Base-by-base conservation (phyloP, 805 yeast genomes). In the Grigorovia jiainica region DNA sequence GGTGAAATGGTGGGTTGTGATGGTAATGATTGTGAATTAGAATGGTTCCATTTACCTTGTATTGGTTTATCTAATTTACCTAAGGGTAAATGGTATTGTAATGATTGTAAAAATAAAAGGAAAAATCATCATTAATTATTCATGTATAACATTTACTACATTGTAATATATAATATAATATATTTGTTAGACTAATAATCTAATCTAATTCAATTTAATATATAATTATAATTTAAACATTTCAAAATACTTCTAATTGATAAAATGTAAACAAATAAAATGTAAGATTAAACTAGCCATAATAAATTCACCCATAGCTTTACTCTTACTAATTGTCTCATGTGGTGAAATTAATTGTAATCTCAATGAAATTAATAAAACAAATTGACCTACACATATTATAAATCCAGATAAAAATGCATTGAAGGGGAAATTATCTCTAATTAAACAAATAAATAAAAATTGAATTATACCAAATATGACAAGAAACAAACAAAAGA, bases 1-100 rank as follows among this genome's bases (percentile, higher is more conserved):
- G 98, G 98, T 16, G 97, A 92, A 57, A 92, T 92, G 98, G 97
- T 92, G 46, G 98, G 95, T 2, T 92, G 98, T 65, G 98, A 92
- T 57, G 97, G 96, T 10, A 89, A 85, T 29, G 78, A 80, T 44
- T 90, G 97, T 67, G 79, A 79, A 58, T 71, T 87, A 42, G 97
- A 89, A 61, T 89, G 97, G 97, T 89, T 89, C 65, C 97, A 89
- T 67, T 68, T 90, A 51, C 94, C 94, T 15, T 89, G 97, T 63
- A 83, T 86, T 34, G 95, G 95, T 0, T 72, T 87, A 52, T 77
- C 80, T 39, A 79, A 87, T 39, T 75, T 90, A 5, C 97, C 97
- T 2, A 83, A 80, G 66, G 87, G 87, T 10, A 81, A 80, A 53
- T 82, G 90, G 90, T 80, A 75, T 52, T 82, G 90, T 57, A 79